These are phyloP conservation scores for Toxicodendron radicans DNA, from an alignment of 345 rosid species.

Conservation along the genomic window DNA sequence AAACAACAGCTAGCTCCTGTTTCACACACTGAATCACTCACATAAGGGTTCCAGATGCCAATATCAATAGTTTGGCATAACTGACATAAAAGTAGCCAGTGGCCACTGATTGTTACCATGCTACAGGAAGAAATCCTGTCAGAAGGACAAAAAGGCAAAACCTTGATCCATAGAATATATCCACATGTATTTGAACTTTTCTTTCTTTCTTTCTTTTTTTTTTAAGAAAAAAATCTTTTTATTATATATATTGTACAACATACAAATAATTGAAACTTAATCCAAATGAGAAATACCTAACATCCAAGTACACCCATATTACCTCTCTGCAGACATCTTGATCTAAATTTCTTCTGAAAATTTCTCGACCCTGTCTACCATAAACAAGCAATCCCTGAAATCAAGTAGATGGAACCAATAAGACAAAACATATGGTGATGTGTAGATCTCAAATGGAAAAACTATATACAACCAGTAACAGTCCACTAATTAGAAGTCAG, in stretches of 20 bases:
- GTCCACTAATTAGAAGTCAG: background rate
- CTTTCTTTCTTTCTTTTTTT: background rate
- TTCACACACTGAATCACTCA: background rate
- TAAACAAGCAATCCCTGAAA: conserved; percentile 93
- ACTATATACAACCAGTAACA: no score
- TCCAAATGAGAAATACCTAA: background rate
- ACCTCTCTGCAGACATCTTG: conserved; percentile 86
- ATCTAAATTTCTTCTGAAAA: conserved; percentile 78
- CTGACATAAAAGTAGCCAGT: background rate
- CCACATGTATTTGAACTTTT: background rate
- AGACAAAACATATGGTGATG: conserved; percentile 14
- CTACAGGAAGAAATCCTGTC: background rate
- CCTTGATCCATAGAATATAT: background rate
- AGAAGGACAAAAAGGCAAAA: background rate
- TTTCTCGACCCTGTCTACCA: conserved; percentile 85
- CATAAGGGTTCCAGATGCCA: background rate
- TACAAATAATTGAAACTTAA: background rate
- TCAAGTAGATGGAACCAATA: conserved; percentile 20
- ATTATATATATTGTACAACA: background rate
- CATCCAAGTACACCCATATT: conserved; percentile 20
- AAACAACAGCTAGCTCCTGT: background rate
- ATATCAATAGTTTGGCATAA: conserved; percentile 9
- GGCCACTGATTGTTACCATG: background rate
- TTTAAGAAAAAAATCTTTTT: no score
- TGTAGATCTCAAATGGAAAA: background rate